Conservation (phyloP, 176 grass and related monocot genomes). For the Ampelocalamus luodianensis region DNA sequence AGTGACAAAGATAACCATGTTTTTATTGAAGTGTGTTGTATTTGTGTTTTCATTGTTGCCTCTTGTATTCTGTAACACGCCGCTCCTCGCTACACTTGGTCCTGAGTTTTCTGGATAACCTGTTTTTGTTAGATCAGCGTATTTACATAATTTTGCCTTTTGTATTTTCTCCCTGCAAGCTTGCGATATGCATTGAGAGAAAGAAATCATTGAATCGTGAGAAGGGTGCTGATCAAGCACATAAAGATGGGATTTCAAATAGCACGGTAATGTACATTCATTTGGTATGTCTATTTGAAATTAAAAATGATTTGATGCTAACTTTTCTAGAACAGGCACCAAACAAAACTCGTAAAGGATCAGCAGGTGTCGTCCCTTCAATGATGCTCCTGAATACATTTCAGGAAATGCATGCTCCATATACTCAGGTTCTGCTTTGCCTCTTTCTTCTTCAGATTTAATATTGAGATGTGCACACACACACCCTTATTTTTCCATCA, state of each 20-base stretch:
- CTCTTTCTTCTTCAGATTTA: slow-evolving; percentile 42
- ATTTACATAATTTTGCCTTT: slow-evolving; percentile 37
- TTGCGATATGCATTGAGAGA: slow-evolving; percentile 86
- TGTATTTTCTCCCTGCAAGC: slow-evolving; percentile 58
- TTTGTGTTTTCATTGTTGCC: slow-evolving; percentile 1
- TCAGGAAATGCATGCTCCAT: slow-evolving; percentile 93
- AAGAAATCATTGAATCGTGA: slow-evolving; percentile 72
- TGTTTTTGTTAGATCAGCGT: slow-evolving; percentile 25
- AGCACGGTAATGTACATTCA: slow-evolving; percentile 54
- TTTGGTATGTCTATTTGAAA: slow-evolving; percentile 35
- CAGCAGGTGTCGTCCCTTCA: slow-evolving; percentile 72
- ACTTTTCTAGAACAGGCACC: slow-evolving; percentile 52
- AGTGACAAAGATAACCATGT: slow-evolving; percentile 21
- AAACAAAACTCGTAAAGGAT: slow-evolving; percentile 64
- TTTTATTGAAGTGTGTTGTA: slow-evolving; percentile 7
- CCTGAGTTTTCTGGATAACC: not conserved
- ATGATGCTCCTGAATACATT: slow-evolving; percentile 87
- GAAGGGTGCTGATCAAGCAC: slow-evolving; percentile 48
- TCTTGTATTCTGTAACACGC: slow-evolving; percentile 13
- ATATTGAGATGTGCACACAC: slow-evolving; percentile 31
- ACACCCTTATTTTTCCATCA: slow-evolving; percentile 47
- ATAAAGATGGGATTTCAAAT: slow-evolving; percentile 54
- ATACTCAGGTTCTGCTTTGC: slow-evolving; percentile 83
- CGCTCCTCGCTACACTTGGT: not conserved
- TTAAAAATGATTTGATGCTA: slow-evolving; percentile 32